Evolutionary conservation across 106 monocot genomes (phyloP).

Genomic region (Vanilla planifolia): DNA sequence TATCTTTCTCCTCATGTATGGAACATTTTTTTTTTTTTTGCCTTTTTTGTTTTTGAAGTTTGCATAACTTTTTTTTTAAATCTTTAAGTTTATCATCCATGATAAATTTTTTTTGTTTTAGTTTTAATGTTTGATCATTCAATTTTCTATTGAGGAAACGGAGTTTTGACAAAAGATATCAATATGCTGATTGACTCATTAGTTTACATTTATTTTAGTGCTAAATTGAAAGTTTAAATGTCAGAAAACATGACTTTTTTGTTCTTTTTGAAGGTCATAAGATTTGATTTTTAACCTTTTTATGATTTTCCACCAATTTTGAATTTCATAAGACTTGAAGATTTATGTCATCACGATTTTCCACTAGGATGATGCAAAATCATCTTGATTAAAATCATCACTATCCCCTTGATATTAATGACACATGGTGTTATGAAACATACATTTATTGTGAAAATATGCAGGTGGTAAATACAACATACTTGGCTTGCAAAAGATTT

Average conservation of each 20-base stretch:
- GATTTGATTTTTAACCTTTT: no score
- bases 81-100: background rate
- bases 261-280: background rate
- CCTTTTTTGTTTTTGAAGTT: background rate
- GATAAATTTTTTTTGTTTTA: background rate
- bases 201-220: background rate
- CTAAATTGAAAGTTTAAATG: background rate
- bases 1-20: slow-evolving; percentile 10
- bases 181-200: slow-evolving; percentile 2
- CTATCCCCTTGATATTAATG: no score
- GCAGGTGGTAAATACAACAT: no score
- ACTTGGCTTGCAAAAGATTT: no score
- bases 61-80: background rate
- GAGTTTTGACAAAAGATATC: background rate
- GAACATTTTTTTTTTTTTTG: background rate
- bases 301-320: no score
- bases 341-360: no score
- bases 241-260: background rate
- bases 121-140: background rate
- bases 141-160: background rate
- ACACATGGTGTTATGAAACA: no score
- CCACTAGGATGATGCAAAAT: no score
- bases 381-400: no score
- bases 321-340: no score
- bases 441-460: no score